Evolutionary conservation across 306 rosid genomes (phyloP), one percentile per base, ranked within the genome.

Genomic region (Quercus robur): DNA sequence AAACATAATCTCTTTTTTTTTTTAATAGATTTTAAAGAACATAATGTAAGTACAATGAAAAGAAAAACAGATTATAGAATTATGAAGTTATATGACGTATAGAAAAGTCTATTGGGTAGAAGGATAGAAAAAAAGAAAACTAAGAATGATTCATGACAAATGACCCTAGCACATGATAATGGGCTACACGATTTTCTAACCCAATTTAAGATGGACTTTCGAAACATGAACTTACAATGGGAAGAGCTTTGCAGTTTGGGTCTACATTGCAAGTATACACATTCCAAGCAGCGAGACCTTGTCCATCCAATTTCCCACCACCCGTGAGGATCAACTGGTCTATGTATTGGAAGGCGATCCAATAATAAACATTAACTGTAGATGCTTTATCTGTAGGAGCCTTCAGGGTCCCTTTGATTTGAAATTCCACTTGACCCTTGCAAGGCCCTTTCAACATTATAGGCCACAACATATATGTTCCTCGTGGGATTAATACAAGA

Each of bases 261-360:
- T 41, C 46, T 41, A 41, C 11, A 8, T 41, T 41, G 46, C 46
- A 41, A 41, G 46, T 41, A 41, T 41, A 41, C 46, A 41, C 46
- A 41, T 41, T 41, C 46, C 46, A 8, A 41, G 46, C 46, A 41
- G 46, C 10, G 46, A 41, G 46, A 41, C 46, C 46, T 69, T 63
- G 86, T 3, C 84, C 87, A 56, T 81, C 80, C 25, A 81, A 58
- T n/a, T 54, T 20, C 31, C 90, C 87, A 21, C 71, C 75, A 1
- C 85, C 90, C 12, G 4, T 2, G 19, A 86, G 15, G 0, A 11
- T 23, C 3, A 86, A 67, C 55, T 51, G 31, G 12, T 64, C 51
- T 3, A 86, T 21, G n/a, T 52, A 6, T 49, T 14, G 71, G 64
- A 86, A 74, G 25, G 4, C 12, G 63, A 86, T 79, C 87, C 90